Base-by-base conservation (phyloP, 805 yeast species). In the Candida pseudofarinosa region DNA sequence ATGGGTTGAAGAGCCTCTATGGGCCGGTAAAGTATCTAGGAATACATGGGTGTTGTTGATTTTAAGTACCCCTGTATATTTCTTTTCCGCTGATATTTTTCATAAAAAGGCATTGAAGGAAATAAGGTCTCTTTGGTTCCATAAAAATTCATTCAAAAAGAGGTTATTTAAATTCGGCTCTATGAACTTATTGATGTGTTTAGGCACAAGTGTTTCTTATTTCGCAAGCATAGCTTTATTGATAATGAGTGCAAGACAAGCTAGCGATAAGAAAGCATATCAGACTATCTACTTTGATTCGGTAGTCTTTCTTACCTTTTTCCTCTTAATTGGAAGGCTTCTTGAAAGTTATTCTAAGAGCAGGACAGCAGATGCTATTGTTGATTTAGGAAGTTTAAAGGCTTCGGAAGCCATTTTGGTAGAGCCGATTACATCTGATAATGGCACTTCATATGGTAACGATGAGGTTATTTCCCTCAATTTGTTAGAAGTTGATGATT, bases 281-380 rank as follows among this genome's bases (percentile, higher is more conserved):
- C 71, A 78, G 13, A 81, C 88, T 3, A 81, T 86, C 0, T 85
- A 83, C 53, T 85, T 85, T 56, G 95, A 85, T 54, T 81, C 90
- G 4, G 91, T 85, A 20, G 87, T 85, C 3, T 85, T 85, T 54
- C 67, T 85, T 49, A 76, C 89, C 0, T 79, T 85, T 53, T 85
- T 85, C 60, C 62, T 85, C 43, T 67, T 85, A 38, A 78, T 83
- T 45, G 95, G 95, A 1, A 72, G 88, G 35, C 64, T 82, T 20
- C 66, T 85, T 38, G 91, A 85, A 58, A 71, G 83, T 20, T 73
- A 73, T 49, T 79, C 90, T 1, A 85, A 83, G 55, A 68, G 74
- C 23, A 80, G 80, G 53, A 83, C 90, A 1, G 81, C 88, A 0
- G 76, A 77, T 34, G 83, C 88, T 0, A 74, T 85, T 20, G 66